Evolutionary conservation across 1,284 basidiomycete genomes (phyloP).

Genomic region (Flammula alnicola): DNA sequence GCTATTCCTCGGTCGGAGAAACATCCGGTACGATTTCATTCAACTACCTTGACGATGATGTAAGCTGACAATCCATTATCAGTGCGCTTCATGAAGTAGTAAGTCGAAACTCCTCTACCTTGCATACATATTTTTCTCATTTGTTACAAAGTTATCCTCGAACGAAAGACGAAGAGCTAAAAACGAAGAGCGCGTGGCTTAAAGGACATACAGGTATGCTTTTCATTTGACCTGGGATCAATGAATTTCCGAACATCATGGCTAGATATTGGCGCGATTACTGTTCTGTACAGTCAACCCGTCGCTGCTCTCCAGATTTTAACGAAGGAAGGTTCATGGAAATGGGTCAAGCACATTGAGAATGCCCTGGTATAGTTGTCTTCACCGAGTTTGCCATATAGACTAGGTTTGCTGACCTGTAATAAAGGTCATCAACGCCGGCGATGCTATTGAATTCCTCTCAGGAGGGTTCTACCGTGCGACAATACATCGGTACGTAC

Average conservation of each 20-base stretch:
- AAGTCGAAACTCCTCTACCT: conserved; percentile 20
- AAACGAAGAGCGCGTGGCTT: conserved; percentile 60
- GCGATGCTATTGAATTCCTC: conserved; percentile 59
- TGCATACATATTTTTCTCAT: neutral
- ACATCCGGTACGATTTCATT: conserved; percentile 45
- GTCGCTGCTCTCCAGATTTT: conserved; percentile 63
- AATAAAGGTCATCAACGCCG: conserved; percentile 48
- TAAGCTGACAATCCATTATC: neutral
- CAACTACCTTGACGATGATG: neutral
- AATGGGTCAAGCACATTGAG: conserved; percentile 61
- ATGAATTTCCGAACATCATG: neutral
- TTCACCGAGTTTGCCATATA: neutral
- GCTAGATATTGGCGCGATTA: conserved; percentile 61
- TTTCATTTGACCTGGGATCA: neutral
- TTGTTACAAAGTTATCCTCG: conserved; percentile 42
- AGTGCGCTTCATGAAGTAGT: conserved; percentile 68
- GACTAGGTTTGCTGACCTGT: neutral
- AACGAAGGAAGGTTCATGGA: conserved; percentile 55
- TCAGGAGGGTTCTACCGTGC: conserved; percentile 50
- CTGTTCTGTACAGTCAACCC: conserved; percentile 65
- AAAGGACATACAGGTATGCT: conserved; percentile 63
- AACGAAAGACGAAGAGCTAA: conserved; percentile 55
- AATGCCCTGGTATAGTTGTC: conserved; percentile 55
- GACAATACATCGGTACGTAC: conserved; percentile 42
- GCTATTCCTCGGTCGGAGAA: conserved; percentile 46